These are phyloP conservation scores for Dactylis glomerata DNA, from an alignment of 176 grass and related monocot species.

Conservation along the genomic window DNA sequence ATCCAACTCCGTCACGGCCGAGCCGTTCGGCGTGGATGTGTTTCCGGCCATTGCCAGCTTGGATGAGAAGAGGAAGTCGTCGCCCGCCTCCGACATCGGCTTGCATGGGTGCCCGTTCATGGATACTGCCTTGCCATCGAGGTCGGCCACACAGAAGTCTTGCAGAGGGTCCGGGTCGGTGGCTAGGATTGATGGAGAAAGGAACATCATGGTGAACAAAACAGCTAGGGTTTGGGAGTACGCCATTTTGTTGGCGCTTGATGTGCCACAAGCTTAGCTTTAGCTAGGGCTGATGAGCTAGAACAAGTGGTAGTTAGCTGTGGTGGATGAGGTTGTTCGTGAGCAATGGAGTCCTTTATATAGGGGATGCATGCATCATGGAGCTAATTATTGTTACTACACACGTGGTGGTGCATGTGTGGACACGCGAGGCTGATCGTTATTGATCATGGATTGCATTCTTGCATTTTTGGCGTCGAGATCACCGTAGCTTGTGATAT, in stretches of 20 bases:
- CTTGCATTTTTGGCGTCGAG: neutral
- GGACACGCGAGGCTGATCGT: neutral
- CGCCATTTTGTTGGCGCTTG: neutral
- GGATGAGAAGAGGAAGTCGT: slow-evolving; percentile 50
- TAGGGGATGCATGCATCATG: neutral
- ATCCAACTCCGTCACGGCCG: neutral
- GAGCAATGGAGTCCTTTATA: slow-evolving; percentile 15
- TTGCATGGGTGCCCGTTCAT: slow-evolving; percentile 53
- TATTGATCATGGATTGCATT: neutral
- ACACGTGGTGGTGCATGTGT: neutral
- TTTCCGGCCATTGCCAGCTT: slow-evolving; percentile 1
- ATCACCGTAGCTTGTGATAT: neutral
- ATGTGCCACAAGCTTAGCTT: neutral
- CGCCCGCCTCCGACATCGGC: neutral
- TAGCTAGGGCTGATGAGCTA: neutral
- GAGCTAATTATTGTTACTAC: neutral
- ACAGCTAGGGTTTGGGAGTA: neutral
- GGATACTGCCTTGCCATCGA: neutral
- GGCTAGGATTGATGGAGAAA: slow-evolving; percentile 2
- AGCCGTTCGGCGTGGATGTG: slow-evolving; percentile 36
- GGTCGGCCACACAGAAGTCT: slow-evolving; percentile 65
- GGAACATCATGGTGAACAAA: neutral
- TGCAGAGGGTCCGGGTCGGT: slow-evolving; percentile 47
- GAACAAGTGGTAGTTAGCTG: neutral
- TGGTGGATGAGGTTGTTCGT: neutral